These are phyloP conservation scores for Candida freyschussii DNA, from an alignment of 1,139 yeast species.

Conservation along the genomic window DNA sequence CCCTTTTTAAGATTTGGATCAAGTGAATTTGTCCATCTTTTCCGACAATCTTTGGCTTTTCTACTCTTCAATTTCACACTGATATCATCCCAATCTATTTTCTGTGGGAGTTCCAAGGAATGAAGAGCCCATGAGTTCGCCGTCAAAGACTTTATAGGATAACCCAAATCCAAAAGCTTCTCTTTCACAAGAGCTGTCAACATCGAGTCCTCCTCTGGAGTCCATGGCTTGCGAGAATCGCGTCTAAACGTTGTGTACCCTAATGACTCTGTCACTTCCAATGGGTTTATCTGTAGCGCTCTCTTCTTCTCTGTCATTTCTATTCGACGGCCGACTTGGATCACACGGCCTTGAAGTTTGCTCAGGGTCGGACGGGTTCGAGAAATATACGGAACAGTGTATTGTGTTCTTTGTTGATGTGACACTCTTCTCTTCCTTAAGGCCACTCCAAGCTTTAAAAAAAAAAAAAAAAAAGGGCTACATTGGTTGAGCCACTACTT, in stretches of 20 bases:
- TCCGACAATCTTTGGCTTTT: slow-evolving; percentile 65
- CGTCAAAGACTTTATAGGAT: slow-evolving; percentile 26
- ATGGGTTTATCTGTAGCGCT: slow-evolving; percentile 48
- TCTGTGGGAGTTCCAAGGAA: slow-evolving; percentile 28
- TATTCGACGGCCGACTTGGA: too few relatives aligned
- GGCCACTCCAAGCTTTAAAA: too few relatives aligned
- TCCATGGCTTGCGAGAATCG: slow-evolving; percentile 63
- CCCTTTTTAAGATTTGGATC: slow-evolving; percentile 83
- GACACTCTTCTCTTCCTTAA: too few relatives aligned
- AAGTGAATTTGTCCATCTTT: slow-evolving; percentile 73
- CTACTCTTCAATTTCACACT: slow-evolving; percentile 43
- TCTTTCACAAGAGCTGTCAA: slow-evolving; percentile 38
- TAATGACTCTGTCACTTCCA: slow-evolving; percentile 65
- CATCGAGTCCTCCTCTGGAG: slow-evolving; percentile 54
- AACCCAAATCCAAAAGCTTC: slow-evolving; percentile 29
- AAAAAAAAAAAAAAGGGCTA: too few relatives aligned
- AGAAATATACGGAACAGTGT: too few relatives aligned
- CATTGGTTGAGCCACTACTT: too few relatives aligned
- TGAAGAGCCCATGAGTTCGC: slow-evolving; percentile 26
- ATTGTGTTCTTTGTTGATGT: too few relatives aligned
- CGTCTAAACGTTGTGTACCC: slow-evolving; percentile 72
- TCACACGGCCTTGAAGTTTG: too few relatives aligned
- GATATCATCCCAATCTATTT: slow-evolving; percentile 66
- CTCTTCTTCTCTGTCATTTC: slow-evolving; percentile 18
- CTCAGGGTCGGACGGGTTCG: too few relatives aligned